phyloP scores from a whole-genome alignment of 805 yeast genomes.

The Starmerella geochares region DNA sequence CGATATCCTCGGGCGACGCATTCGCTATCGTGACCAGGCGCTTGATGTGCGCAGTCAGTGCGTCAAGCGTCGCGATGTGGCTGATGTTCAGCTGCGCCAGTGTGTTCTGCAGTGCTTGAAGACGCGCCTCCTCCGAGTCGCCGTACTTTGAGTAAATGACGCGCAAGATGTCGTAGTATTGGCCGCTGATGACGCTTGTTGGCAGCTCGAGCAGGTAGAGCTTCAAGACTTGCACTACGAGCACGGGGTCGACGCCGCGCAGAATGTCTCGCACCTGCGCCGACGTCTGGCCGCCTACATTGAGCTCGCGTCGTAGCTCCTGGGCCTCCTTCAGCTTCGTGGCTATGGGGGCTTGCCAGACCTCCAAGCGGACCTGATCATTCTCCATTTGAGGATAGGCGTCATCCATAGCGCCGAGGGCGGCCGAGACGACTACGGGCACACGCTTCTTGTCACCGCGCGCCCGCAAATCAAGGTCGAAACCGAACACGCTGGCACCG shows the following conservation, averaged over 20 bases:
- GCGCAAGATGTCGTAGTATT: constrained; percentile 55
- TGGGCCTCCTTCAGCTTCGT: constrained; percentile 32
- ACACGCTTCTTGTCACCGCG: constrained; percentile 63
- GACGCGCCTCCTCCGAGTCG: constrained; percentile 36
- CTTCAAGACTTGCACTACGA: constrained; percentile 54
- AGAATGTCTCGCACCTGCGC: constrained; percentile 27
- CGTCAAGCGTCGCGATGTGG: constrained; percentile 70
- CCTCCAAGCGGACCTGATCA: constrained; percentile 55
- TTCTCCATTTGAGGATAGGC: constrained; percentile 54
- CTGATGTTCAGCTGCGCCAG: constrained; percentile 57
- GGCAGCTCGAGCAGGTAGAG: constrained; percentile 72
- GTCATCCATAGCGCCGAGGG: constrained; percentile 56
- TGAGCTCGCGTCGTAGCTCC: constrained; percentile 19
- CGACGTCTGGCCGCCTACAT: constrained; percentile 11
- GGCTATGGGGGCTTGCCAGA: constrained; percentile 53
- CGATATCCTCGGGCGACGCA: constrained; percentile 30
- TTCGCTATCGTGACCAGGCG: constrained; percentile 47
- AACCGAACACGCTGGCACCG: constrained; percentile 63
- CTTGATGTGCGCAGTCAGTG: constrained; percentile 63
- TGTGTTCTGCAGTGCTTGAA: constrained; percentile 55
- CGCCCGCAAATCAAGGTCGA: constrained; percentile 60
- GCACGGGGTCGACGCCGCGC: constrained; percentile 37
- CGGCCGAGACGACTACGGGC: constrained; percentile 54
- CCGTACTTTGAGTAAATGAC: constrained; percentile 51
- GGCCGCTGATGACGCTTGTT: constrained; percentile 57